A percentile compares a stretch with the other conserved stretches of the same genome.
Evolutionary conservation across 2,329 filamentous ascomycete species (phyloP).

Genomic region (Botrytis porri): DNA sequence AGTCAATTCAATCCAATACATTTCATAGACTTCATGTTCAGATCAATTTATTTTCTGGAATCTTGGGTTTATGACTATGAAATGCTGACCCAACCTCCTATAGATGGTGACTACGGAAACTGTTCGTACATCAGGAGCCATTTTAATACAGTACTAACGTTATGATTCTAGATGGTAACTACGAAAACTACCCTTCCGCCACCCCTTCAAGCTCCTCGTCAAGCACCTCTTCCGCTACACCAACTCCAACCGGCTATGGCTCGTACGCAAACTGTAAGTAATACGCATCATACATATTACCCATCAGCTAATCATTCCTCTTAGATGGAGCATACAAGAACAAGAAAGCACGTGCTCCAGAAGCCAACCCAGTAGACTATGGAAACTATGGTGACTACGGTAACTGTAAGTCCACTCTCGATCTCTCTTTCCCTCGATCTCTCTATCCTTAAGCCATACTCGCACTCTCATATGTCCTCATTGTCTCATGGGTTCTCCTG

Average conservation of each 20-base stretch:
- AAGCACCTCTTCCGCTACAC: neutral
- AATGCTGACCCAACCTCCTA: conserved; percentile 11
- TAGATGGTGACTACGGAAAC: conserved; percentile 16
- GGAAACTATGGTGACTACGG: conserved; percentile 5
- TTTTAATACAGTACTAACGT: neutral
- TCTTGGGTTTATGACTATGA: neutral
- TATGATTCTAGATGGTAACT: conserved; percentile 7
- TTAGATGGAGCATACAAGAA: conserved; percentile 17
- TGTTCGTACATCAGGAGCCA: neutral
- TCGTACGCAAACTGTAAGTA: conserved; percentile 20
- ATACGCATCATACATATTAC: neutral
- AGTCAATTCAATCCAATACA: neutral
- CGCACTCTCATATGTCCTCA: conserved; percentile 4
- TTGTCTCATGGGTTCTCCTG: conserved; percentile 1
- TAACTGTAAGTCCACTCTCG: neutral
- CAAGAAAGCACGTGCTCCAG: conserved; percentile 17
- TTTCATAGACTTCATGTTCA: neutral
- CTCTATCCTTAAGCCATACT: neutral
- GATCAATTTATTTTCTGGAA: neutral
- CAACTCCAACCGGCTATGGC: conserved; percentile 20
- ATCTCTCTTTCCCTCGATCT: neutral
- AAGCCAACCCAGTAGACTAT: conserved; percentile 12
- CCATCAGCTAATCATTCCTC: neutral
- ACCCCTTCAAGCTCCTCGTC: neutral
- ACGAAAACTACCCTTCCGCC: conserved; percentile 12